Evolutionary conservation across 768 basidiomycete species (phyloP).

Genomic region (Russula foetens): DNA sequence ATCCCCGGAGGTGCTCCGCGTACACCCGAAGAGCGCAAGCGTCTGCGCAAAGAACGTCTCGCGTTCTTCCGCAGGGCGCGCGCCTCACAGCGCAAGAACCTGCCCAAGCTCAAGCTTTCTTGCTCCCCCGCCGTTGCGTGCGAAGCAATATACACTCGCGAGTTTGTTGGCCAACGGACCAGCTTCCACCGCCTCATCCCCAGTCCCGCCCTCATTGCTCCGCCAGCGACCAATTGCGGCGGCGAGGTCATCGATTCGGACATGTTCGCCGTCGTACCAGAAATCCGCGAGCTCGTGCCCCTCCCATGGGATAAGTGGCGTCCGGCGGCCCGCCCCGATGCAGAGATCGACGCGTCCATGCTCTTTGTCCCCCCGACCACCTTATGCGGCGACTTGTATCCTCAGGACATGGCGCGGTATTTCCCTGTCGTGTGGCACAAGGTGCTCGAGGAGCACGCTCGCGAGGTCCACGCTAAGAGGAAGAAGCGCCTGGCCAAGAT

Average conservation of each 20-base stretch:
- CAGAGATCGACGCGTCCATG: not conserved
- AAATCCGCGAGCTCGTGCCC: not conserved
- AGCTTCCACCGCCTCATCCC: not conserved
- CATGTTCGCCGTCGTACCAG: slow-evolving; percentile 1
- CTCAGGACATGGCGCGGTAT: not conserved
- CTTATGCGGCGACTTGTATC: not conserved
- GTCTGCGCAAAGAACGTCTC: slow-evolving; percentile 10
- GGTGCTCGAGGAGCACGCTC: not conserved
- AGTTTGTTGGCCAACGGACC: not conserved
- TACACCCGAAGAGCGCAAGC: slow-evolving; percentile 5
- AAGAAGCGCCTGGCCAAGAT: not conserved
- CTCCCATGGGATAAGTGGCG: slow-evolving; percentile 4
- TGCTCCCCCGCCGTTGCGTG: not conserved
- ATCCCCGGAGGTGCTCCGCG: not conserved
- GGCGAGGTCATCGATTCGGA: slow-evolving; percentile 3
- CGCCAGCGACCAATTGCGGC: not conserved
- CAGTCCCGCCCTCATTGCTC: slow-evolving; percentile 1
- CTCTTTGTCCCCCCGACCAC: slow-evolving; percentile 2
- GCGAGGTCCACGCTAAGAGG: not conserved
- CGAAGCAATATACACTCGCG: not conserved
- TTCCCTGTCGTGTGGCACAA: slow-evolving; percentile 3
- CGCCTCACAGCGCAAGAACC: not conserved
- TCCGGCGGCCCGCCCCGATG: slow-evolving; percentile 3
- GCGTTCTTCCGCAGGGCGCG: slow-evolving; percentile 6
- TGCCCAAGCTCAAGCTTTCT: not conserved